A percentile compares a stretch with the other conserved stretches of the same genome.
Evolutionary conservation across 2,329 filamentous ascomycete genomes (phyloP).

Genomic region (Alternaria sp.): DNA sequence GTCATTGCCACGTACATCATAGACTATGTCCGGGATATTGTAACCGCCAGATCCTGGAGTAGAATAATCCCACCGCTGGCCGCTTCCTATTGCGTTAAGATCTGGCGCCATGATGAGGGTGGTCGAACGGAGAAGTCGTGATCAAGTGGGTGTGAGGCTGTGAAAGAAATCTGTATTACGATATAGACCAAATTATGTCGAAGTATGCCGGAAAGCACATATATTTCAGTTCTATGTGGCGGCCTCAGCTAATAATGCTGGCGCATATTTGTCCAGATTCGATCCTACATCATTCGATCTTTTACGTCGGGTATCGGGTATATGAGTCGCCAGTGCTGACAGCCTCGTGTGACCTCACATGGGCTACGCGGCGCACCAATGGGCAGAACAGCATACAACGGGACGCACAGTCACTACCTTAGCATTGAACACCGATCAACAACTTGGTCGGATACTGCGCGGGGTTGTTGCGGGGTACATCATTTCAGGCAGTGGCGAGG

Average conservation of each 20-base stretch:
- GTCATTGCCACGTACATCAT: conserved; percentile 33
- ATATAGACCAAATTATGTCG: not conserved
- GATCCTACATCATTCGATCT: not conserved
- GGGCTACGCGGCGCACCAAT: not conserved
- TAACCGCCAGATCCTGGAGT: conserved; percentile 56
- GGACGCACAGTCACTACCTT: not conserved
- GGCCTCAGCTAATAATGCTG: not conserved
- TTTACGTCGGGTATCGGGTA: not conserved
- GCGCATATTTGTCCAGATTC: not conserved
- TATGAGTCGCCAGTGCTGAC: conserved; percentile 1
- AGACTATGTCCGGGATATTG: conserved; percentile 51
- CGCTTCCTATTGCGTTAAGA: conserved; percentile 49
- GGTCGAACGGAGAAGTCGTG: not conserved
- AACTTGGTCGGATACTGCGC: not conserved
- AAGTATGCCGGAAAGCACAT: not conserved
- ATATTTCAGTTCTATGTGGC: not conserved
- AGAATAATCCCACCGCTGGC: conserved; percentile 54
- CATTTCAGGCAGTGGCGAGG: not conserved
- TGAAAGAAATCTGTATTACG: not conserved
- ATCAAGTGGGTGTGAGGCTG: not conserved
- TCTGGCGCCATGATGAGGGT: conserved; percentile 52
- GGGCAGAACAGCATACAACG: not conserved
- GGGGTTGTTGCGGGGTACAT: conserved; percentile 9
- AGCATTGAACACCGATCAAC: not conserved
- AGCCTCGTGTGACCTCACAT: not conserved